phyloP scores from a whole-genome alignment of 1,284 basidiomycete species.

The Coniophora puteana region DNA sequence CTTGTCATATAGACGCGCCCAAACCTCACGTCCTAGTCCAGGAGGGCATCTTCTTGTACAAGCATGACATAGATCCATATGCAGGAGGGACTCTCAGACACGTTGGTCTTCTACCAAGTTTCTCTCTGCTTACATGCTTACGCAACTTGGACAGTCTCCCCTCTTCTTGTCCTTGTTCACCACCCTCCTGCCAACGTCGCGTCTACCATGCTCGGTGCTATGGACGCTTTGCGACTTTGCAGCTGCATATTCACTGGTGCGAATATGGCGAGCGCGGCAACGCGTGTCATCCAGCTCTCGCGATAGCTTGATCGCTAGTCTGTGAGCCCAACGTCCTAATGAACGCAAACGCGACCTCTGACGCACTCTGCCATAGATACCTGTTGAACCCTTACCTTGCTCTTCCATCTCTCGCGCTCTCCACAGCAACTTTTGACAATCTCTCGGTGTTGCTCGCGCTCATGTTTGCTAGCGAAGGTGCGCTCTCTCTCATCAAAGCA shows the following conservation, averaged over 20 bases:
- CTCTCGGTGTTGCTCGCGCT: constrained; percentile 63
- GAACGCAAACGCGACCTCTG: constrained; percentile 5
- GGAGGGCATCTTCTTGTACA: constrained; percentile 81
- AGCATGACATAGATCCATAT: constrained; percentile 78
- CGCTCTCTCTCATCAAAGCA: constrained; percentile 8
- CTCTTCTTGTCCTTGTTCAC: constrained; percentile 77
- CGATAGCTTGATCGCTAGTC: constrained; percentile 54
- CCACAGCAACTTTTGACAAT: constrained; percentile 81
- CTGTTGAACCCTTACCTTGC: constrained; percentile 88
- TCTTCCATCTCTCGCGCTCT: constrained; percentile 74
- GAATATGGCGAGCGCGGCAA: constrained; percentile 63
- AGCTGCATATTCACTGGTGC: constrained; percentile 63
- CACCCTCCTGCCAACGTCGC: constrained; percentile 55
- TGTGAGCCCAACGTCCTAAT: neutral
- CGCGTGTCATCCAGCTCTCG: constrained; percentile 41
- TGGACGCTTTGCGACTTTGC: constrained; percentile 73
- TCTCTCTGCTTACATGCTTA: neutral
- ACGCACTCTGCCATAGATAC: constrained; percentile 53
- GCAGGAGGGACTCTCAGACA: constrained; percentile 82
- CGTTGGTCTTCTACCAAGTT: constrained; percentile 41
- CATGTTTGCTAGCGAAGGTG: constrained; percentile 72
- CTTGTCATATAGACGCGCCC: neutral
- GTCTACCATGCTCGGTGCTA: constrained; percentile 46
- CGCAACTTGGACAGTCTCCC: constrained; percentile 78
- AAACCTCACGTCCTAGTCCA: constrained; percentile 52